Percentiles rank a stretch among this genome's conserved stretches.
phyloP scores from a whole-genome alignment of 331 rosid species.

The Quercus phellos region DNA sequence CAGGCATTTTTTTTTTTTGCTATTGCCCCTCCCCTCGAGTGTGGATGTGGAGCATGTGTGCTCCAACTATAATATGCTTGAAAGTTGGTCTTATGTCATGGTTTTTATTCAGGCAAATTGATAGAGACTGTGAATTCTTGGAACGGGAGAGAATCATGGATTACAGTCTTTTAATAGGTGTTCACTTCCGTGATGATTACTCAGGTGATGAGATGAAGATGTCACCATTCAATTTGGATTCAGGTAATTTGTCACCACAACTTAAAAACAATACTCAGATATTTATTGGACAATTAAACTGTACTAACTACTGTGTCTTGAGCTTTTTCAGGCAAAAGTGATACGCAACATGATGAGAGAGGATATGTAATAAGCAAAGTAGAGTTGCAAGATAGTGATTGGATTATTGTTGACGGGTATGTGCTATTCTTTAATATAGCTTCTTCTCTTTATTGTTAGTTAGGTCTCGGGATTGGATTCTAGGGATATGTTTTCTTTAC shows the following conservation, averaged over 20 bases:
- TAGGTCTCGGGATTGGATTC: not conserved
- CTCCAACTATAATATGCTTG: not conserved
- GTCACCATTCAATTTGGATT: conserved; percentile 19
- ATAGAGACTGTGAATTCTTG: conserved; percentile 50
- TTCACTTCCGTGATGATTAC: conserved; percentile 45
- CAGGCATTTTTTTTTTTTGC: not conserved
- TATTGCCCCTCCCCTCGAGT: not conserved
- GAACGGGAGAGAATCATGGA: conserved; percentile 62
- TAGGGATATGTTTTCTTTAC: not conserved
- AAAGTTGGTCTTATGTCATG: conserved; percentile 6
- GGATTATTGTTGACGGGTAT: conserved; percentile 40
- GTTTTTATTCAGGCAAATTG: conserved; percentile 49
- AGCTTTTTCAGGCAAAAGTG: conserved; percentile 35
- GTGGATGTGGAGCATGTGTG: not conserved
- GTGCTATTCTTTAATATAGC: conserved; percentile 6
- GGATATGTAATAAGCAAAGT: not conserved
- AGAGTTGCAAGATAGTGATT: conserved; percentile 24
- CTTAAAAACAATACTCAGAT: not conserved
- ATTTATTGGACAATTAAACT: not conserved
- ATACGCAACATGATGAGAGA: conserved; percentile 26
- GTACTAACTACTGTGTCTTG: conserved; percentile 8
- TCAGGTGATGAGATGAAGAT: conserved; percentile 34
- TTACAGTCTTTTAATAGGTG: conserved; percentile 55
- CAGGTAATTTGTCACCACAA: conserved; percentile 16
- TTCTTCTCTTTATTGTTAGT: not conserved